Conservation (phyloP, 352 stramenopile genomes). For the Globisporangium polare region DNA sequence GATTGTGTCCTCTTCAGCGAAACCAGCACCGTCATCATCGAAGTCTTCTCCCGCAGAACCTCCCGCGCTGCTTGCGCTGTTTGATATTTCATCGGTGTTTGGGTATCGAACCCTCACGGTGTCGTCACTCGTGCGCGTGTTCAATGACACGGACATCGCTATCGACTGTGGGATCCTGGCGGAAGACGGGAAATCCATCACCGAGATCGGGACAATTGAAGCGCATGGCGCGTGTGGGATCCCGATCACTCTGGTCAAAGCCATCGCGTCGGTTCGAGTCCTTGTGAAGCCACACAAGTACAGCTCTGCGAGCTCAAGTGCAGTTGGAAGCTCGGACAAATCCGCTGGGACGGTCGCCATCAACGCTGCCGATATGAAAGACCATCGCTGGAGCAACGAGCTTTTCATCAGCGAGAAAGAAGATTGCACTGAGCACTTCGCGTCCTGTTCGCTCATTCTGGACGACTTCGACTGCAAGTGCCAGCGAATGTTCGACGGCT, state of each 20-base stretch:
- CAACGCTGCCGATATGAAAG: conserved; percentile 19
- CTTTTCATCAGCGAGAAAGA: conserved; percentile 71
- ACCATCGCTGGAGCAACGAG: conserved; percentile 82
- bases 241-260: conserved; percentile 56
- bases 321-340: not conserved
- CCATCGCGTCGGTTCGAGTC: conserved; percentile 51
- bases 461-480: conserved; percentile 76
- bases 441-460: conserved; percentile 59
- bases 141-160: conserved; percentile 62
- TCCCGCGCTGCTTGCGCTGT: conserved; percentile 51
- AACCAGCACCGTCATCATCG: conserved; percentile 2
- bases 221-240: conserved; percentile 59
- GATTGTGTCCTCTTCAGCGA: not conserved
- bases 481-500: conserved; percentile 76
- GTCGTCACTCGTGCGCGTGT: conserved; percentile 72
- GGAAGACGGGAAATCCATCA: conserved; percentile 54
- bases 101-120: conserved; percentile 76
- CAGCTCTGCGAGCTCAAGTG: not conserved
- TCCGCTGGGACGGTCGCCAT: not conserved
- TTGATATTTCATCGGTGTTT: conserved; percentile 69
- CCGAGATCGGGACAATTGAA: conserved; percentile 56
- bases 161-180: conserved; percentile 59
- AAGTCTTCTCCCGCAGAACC: not conserved
- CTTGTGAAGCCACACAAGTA: conserved; percentile 53
- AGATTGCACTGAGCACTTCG: conserved; percentile 49